These are phyloP conservation scores for Lotmaria passim DNA, from an alignment of 208 protist species.

Conservation along the genomic window DNA sequence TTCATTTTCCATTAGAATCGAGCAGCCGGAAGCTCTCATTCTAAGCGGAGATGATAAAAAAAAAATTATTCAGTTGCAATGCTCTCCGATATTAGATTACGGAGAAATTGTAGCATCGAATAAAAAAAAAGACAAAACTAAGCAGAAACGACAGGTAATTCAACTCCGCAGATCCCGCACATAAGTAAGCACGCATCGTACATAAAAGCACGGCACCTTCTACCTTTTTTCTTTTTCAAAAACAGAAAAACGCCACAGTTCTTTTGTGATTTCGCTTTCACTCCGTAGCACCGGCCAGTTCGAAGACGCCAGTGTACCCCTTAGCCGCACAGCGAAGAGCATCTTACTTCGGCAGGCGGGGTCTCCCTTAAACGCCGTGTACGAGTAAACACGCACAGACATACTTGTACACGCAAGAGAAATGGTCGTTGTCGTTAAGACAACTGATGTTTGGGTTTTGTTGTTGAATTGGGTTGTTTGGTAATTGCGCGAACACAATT, in stretches of 20 bases:
- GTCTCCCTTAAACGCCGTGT: constrained; percentile 16
- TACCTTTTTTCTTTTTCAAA: neutral
- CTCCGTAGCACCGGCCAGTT: constrained; percentile 35
- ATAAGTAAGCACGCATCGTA: too few species aligned
- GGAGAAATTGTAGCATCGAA: too few species aligned
- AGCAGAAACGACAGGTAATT: neutral
- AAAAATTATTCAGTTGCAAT: neutral
- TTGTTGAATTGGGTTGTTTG: constrained; percentile 8
- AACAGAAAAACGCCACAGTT: neutral
- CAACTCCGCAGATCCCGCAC: neutral
- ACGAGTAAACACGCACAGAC: constrained; percentile 15
- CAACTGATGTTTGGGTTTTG: neutral
- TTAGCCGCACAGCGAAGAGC: constrained; percentile 37
- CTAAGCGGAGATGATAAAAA: constrained; percentile 8
- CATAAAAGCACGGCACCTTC: too few species aligned
- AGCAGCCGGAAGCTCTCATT: too few species aligned
- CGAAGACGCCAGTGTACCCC: constrained; percentile 40
- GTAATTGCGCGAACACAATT: constrained; percentile 29
- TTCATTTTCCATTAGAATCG: too few species aligned
- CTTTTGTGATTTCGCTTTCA: neutral
- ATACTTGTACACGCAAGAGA: constrained; percentile 20
- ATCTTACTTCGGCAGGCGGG: constrained; percentile 39
- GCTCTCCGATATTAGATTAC: neutral
- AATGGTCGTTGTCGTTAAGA: neutral
- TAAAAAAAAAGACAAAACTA: too few species aligned